Evolutionary conservation across 306 rosid species (phyloP).

Genomic region (Fragaria nilgerrensis): DNA sequence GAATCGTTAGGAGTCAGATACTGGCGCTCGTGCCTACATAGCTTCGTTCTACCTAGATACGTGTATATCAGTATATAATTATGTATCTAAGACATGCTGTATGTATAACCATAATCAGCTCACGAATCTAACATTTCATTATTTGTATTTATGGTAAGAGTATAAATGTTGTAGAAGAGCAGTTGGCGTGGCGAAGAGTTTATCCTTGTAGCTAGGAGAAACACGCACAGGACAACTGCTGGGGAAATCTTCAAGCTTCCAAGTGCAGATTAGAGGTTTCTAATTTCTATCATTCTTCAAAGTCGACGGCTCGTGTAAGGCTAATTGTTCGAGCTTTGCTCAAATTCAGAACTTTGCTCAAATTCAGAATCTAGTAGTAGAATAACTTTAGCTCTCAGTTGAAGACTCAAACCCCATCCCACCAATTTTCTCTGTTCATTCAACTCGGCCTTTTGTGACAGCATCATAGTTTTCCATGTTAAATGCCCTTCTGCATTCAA

Average conservation of each 20-base stretch:
- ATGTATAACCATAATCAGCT: constrained; percentile 6
- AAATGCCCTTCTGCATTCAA: no score
- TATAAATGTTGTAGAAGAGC: neutral
- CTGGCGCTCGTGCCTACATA: constrained; percentile 82
- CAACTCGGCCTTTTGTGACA: no score
- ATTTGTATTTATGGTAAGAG: neutral
- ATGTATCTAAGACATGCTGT: neutral
- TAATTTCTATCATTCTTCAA: neutral
- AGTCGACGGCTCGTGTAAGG: neutral
- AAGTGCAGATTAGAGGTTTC: neutral
- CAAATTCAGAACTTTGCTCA: neutral
- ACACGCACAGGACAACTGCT: neutral
- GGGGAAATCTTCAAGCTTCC: neutral
- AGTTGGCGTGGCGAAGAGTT: neutral
- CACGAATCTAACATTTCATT: constrained; percentile 12
- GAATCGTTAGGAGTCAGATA: constrained; percentile 86
- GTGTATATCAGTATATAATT: neutral
- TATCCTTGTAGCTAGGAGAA: neutral
- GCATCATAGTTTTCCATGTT: no score
- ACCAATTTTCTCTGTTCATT: no score
- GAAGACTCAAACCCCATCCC: no score
- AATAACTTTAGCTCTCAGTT: no score
- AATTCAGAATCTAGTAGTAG: neutral
- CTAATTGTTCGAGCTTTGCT: neutral
- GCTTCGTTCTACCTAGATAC: constrained; percentile 14